phyloP scores from a whole-genome alignment of 257 asterid genomes.

The Solanum corneliomulleri region DNA sequence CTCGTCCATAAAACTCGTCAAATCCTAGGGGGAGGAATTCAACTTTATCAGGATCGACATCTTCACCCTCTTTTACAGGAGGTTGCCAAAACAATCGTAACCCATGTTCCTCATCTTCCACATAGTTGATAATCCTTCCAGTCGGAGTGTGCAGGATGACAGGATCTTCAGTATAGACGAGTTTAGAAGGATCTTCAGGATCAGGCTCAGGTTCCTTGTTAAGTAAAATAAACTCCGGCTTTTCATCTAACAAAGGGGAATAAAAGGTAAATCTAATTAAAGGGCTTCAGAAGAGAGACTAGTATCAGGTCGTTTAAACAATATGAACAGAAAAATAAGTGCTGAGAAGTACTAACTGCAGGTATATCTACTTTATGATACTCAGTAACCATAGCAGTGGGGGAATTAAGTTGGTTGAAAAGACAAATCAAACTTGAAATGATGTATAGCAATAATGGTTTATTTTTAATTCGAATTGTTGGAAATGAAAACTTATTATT shows the following conservation, averaged over 20 bases:
- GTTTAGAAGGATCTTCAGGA: constrained; percentile 79
- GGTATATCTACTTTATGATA: not conserved
- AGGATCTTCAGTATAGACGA: constrained; percentile 65
- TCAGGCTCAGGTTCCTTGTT: constrained; percentile 87
- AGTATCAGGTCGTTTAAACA: not conserved
- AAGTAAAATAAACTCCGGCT: constrained; percentile 65
- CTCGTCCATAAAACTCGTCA: constrained; percentile 79
- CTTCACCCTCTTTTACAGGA: constrained; percentile 39
- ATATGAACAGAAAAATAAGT: not conserved
- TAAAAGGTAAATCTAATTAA: not conserved
- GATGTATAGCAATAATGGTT: not conserved
- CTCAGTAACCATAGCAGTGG: not conserved
- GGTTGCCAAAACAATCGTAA: constrained; percentile 87
- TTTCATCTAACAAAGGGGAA: constrained; percentile 37
- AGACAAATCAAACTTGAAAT: not conserved
- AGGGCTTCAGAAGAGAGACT: not conserved
- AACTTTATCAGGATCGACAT: constrained; percentile 44
- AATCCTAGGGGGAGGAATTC: constrained; percentile 76
- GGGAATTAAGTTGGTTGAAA: not conserved
- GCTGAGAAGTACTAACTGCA: not conserved
- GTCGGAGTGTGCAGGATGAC: constrained; percentile 82
- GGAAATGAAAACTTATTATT: not conserved
- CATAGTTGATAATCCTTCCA: constrained; percentile 71
- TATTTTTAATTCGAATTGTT: not conserved
- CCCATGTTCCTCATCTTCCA: constrained; percentile 90